Evolutionary conservation across 768 basidiomycete species (phyloP).

Genomic region (Amanita rimosa): DNA sequence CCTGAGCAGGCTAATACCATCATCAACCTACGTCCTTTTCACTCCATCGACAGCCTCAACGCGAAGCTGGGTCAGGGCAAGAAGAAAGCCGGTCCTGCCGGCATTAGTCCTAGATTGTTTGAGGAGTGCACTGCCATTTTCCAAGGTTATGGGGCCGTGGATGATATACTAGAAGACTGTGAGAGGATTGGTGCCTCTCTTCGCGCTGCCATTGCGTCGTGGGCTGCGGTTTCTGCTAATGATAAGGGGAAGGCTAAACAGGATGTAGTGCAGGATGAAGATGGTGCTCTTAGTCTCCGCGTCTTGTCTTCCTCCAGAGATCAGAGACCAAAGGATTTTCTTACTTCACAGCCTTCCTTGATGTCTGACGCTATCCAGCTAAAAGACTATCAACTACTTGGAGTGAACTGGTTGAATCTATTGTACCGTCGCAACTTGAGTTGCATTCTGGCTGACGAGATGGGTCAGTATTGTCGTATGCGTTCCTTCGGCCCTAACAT

Average conservation of each 20-base stretch:
- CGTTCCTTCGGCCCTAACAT: slow-evolving; percentile 5
- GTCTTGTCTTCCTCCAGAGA: slow-evolving; percentile 30
- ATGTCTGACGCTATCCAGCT: slow-evolving; percentile 59
- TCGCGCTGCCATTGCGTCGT: slow-evolving; percentile 63
- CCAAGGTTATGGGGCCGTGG: slow-evolving; percentile 77
- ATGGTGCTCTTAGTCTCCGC: slow-evolving; percentile 50
- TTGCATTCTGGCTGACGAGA: slow-evolving; percentile 97
- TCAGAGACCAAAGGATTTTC: slow-evolving; percentile 46
- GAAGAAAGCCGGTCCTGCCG: slow-evolving; percentile 73
- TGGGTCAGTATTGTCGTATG: slow-evolving; percentile 53
- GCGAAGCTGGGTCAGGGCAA: slow-evolving; percentile 73
- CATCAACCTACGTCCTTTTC: slow-evolving; percentile 70
- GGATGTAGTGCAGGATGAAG: slow-evolving; percentile 22
- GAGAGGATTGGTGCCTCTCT: slow-evolving; percentile 76
- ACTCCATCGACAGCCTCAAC: slow-evolving; percentile 63
- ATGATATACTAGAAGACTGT: slow-evolving; percentile 80
- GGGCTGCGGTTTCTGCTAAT: slow-evolving; percentile 37
- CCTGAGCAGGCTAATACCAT: slow-evolving; percentile 73
- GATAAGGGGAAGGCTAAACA: slow-evolving; percentile 29
- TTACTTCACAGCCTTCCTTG: slow-evolving; percentile 62
- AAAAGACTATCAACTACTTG: slow-evolving; percentile 95
- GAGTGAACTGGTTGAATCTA: slow-evolving; percentile 95
- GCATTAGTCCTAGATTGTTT: slow-evolving; percentile 83
- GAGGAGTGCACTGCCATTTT: slow-evolving; percentile 85
- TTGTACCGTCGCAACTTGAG: slow-evolving; percentile 72